These are phyloP conservation scores for Penicillium egyptiacum DNA, from an alignment of 495 filamentous ascomycete species.

Conservation along the genomic window DNA sequence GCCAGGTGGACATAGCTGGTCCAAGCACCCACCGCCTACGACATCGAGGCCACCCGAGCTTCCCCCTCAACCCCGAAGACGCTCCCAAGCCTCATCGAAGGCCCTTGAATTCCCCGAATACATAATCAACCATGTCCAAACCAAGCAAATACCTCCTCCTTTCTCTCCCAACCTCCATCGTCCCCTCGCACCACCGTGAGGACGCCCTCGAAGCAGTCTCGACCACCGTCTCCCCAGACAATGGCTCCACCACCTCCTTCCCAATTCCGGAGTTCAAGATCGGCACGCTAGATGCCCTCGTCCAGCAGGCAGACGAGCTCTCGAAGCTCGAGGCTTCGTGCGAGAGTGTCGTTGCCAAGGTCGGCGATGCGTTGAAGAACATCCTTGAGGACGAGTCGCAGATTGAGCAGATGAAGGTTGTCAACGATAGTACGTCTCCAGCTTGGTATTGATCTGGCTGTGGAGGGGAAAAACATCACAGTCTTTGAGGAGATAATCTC, in stretches of 20 bases:
- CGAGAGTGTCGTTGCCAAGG: conserved; percentile 81
- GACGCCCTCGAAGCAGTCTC: conserved; percentile 76
- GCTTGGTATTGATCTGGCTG: not conserved
- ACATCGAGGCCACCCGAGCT: conserved; percentile 27
- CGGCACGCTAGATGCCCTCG: conserved; percentile 91
- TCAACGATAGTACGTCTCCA: conserved; percentile 81
- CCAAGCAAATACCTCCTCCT: conserved; percentile 66
- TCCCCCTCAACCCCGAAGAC: conserved; percentile 10
- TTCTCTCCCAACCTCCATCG: conserved; percentile 73
- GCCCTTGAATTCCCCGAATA: conserved; percentile 6
- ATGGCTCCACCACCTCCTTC: conserved; percentile 75
- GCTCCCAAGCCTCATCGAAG: conserved; percentile 20
- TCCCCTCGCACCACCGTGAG: conserved; percentile 68
- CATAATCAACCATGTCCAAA: conserved; percentile 54
- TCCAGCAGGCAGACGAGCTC: conserved; percentile 94
- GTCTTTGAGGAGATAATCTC: not conserved
- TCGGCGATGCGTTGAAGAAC: conserved; percentile 77
- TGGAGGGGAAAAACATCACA: not conserved
- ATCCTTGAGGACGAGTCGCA: conserved; percentile 83
- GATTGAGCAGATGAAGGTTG: conserved; percentile 82
- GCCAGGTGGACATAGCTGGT: conserved; percentile 3
- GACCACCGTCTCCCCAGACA: conserved; percentile 68
- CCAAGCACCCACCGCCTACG: conserved; percentile 37
- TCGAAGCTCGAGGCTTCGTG: conserved; percentile 80
- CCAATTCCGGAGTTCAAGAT: conserved; percentile 94